phyloP scores from a whole-genome alignment of 768 basidiomycete genomes.

The Rhodotorula toruloides region DNA sequence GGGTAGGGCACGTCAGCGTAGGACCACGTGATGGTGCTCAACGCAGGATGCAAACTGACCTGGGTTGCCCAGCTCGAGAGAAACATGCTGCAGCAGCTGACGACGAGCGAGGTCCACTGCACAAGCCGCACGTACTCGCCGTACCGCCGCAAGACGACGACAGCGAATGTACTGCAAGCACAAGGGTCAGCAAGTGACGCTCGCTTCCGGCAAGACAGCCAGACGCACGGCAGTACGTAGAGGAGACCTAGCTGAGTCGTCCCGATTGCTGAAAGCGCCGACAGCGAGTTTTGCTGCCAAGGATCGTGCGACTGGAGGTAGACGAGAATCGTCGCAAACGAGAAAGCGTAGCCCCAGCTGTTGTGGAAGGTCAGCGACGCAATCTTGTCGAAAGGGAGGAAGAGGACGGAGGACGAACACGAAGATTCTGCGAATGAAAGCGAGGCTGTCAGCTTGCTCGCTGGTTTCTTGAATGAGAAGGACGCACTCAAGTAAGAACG shows the following conservation, averaged over 20 bases:
- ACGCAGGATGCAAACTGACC: not conserved
- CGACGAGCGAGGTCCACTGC: not conserved
- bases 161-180: constrained; percentile 10
- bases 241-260: not conserved
- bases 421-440: not conserved
- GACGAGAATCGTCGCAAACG: constrained; percentile 18
- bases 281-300: not conserved
- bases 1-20: too few relatives aligned
- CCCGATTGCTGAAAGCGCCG: constrained; percentile 12
- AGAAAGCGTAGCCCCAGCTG: constrained; percentile 11
- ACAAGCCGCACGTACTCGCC: constrained; percentile 11
- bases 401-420: too few relatives aligned
- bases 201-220: not conserved
- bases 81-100: constrained; percentile 5
- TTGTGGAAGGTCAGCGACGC: too few relatives aligned
- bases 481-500: not conserved
- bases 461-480: not conserved
- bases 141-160: constrained; percentile 17
- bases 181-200: not conserved
- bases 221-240: not conserved
- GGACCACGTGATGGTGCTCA: too few relatives aligned
- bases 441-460: too few relatives aligned
- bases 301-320: constrained; percentile 12
- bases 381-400: not conserved
- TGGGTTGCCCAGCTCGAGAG: constrained; percentile 15